Evolutionary conservation across 495 filamentous ascomycete genomes (phyloP), one percentile per base, ranked within the genome.

Genomic region (Emericellopsis terricola): DNA sequence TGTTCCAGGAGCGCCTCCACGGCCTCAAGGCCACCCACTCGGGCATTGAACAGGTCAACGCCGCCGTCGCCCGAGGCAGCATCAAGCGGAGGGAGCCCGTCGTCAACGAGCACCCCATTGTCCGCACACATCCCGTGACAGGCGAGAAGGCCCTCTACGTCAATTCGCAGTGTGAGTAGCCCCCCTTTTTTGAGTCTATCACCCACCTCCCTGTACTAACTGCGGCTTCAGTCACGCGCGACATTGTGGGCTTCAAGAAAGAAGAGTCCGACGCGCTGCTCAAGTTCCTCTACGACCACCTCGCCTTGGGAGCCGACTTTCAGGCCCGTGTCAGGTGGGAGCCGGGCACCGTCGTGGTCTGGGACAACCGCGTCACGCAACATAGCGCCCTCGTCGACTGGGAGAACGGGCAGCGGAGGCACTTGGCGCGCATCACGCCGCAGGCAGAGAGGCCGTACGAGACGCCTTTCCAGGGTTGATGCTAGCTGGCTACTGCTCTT

Each of bases 201-300:
- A 15, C n/a, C 17, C 8, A 17, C 3, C 2, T 4, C 15, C 19
- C 26, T n/a, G 9, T 20, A 20, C 44, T 48, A 34, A 51, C 34
- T 20, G 14, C 4, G 4, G 30, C 6, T 26, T 11, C 29, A 81
- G 75, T 78, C 55, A 82, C 76, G 23, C 69, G 69, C 24, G 55
- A 68, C 34, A 81, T 84, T 39, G 67, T 84, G 4, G 78, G 80
- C 8, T 64, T 72, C 18, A 85, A 82, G 52, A 71, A 74, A 48
- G 78, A 82, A 43, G 82, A 86, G 44, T 77, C 75, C 26, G 76
- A 89, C 34, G 62, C 57, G n/a, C 56, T 87, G 13, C 59, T 89
- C 40, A 85, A 89, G 44, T 93, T 92, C 59, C 60, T 94, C 8
- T 89, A 81, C 59, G 73, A 87, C 50, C 85, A 93, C 48, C 74